Base-by-base conservation (phyloP, 345 rosid species). In the Murraya koenigii region DNA sequence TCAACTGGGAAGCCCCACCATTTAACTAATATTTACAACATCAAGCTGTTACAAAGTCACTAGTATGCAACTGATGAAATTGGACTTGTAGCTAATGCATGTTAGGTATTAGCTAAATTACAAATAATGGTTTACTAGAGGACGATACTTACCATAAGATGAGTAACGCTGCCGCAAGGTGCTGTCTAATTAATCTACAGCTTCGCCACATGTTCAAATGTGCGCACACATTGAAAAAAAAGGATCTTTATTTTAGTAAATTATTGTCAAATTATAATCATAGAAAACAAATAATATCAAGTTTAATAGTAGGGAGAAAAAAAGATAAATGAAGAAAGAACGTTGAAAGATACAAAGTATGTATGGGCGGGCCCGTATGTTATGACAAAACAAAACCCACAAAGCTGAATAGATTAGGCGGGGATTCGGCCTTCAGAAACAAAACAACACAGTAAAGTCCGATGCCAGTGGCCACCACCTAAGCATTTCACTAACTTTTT, bases 401-500 rank as follows among this genome's bases (percentile, higher is more conserved):
- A 80, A 73, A 74, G 63, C 47, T 49, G 32, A n/a, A 55, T 10
- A 17, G 49, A 32, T 52, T 77, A 67, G 78, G 65, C 66, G 64
- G 65, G 65, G 71, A 77, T 72, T 26, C 11, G 7, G 22, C 33
- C 25, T 20, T 30, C 23, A 55, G 17, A 32, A 44, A 8, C 20
- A 60, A 19, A 5, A 49, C 76, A 33, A 35, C 30, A 54, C 49
- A 1, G 4, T 8, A 56, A 70, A 33, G 64, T 47, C 59, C 14
- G 60, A 22, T 13, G 75, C 68, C 78, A 63, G 64, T 69, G 81
- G 79, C 33, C 47, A 72, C 41, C 80, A 41, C 81, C 79, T 74
- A 77, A 73, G 71, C 84, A 47, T 8, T 54, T 35, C 47, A 41
- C 35, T 1, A 74, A 61, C 64, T 38, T 23, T 26, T 77, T 77